phyloP scores from a whole-genome alignment of 2,329 filamentous ascomycete species.

The Ceratocystis albifundus region DNA sequence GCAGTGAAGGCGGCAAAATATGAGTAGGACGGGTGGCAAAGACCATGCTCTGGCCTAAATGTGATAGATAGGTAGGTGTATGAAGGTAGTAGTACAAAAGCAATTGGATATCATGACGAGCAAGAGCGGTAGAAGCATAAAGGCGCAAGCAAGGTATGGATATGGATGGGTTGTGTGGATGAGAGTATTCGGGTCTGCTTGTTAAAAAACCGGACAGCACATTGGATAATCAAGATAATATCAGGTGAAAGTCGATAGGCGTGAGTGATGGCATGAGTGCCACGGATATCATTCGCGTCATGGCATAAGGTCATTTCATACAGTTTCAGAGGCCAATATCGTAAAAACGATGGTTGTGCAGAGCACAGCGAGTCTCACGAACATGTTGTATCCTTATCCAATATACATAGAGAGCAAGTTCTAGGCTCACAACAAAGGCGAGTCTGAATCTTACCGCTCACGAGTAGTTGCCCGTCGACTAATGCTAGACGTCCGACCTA shows the following conservation, averaged over 20 bases:
- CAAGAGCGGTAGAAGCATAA: conserved; percentile 4
- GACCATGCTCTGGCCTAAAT: too few relatives aligned
- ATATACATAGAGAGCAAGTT: not conserved
- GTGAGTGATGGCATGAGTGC: too few relatives aligned
- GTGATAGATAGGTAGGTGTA: not conserved
- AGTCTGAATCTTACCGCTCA: conserved; percentile 30
- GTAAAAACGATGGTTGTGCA: not conserved
- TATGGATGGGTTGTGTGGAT: not conserved
- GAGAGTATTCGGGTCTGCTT: not conserved
- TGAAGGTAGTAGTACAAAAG: conserved; percentile 21
- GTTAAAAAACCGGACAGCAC: not conserved
- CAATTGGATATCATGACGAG: conserved; percentile 19
- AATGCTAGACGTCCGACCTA: conserved; percentile 38
- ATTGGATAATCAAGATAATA: conserved; percentile 1
- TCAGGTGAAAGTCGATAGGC: not conserved
- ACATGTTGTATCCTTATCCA: not conserved
- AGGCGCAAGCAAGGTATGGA: not conserved
- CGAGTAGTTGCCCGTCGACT: conserved; percentile 30
- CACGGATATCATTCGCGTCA: too few relatives aligned
- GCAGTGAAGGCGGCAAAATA: not conserved
- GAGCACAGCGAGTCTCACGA: not conserved
- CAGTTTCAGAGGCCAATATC: not conserved
- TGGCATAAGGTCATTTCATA: too few relatives aligned
- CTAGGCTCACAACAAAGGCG: not conserved
- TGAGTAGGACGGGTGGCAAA: not conserved